Evolutionary conservation across 2,329 filamentous ascomycete species (phyloP).

Genomic region (Microsporum ferrugineum): DNA sequence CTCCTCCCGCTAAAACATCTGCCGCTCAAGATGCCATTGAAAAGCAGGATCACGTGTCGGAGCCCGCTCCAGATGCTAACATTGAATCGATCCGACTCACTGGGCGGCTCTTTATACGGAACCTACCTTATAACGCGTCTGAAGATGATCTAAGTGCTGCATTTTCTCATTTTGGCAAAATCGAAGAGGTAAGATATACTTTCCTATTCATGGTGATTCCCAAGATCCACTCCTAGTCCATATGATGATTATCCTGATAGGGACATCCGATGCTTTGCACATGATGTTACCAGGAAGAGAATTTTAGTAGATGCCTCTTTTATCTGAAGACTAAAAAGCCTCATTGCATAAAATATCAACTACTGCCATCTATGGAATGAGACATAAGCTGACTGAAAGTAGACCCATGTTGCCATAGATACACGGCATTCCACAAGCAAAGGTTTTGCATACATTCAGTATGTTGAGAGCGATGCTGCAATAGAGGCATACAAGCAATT

Average conservation of each 20-base stretch:
- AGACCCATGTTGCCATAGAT: constrained; percentile 81
- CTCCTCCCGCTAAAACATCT: background rate
- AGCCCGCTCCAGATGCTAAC: constrained; percentile 33
- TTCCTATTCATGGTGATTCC: constrained; percentile 7
- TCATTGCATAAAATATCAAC: background rate
- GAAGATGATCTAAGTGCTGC: constrained; percentile 63
- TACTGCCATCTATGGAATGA: constrained; percentile 5
- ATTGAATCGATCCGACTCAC: constrained; percentile 58
- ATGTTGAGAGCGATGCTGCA: constrained; percentile 58
- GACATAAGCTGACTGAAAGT: constrained; percentile 9
- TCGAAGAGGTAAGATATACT: constrained; percentile 69
- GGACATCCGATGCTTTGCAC: constrained; percentile 97
- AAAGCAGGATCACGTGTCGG: constrained; percentile 19
- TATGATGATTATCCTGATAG: constrained; percentile 99
- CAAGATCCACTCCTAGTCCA: constrained; percentile 13
- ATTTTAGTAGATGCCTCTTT: constrained; percentile 99
- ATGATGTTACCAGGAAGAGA: constrained; percentile 86
- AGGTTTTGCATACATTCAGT: constrained; percentile 83
- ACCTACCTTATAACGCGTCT: constrained; percentile 68
- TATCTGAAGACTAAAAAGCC: constrained; percentile 53
- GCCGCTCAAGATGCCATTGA: constrained; percentile 11
- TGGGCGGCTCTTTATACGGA: constrained; percentile 74
- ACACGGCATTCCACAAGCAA: constrained; percentile 61
- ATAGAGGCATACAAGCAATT: constrained; percentile 65
- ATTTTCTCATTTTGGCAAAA: constrained; percentile 58